These are phyloP conservation scores for Coemansia sp. DNA, from an alignment of 192 early-diverging fungal species.

Conservation along the genomic window DNA sequence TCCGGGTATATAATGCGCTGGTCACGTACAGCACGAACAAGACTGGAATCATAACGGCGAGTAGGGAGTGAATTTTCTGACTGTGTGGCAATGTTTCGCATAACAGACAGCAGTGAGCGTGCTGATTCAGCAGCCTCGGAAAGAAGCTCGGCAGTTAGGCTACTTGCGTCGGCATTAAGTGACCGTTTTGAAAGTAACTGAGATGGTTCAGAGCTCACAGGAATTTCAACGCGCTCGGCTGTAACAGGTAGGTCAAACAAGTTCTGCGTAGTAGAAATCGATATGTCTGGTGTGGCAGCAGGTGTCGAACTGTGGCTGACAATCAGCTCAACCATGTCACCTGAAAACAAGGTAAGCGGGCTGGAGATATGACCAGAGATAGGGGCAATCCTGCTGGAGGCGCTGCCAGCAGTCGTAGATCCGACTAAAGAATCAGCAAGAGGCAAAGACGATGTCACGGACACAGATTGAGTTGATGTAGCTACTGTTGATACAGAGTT, in stretches of 20 bases:
- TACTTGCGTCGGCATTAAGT: not conserved
- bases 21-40: not conserved
- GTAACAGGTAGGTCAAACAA: not conserved
- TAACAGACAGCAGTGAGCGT: conserved; percentile 24
- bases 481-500: not conserved
- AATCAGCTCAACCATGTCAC: conserved; percentile 20
- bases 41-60: conserved; percentile 9
- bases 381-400: not conserved
- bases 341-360: conserved; percentile 12
- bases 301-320: conserved; percentile 10
- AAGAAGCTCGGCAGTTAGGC: not conserved
- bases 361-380: conserved; percentile 4
- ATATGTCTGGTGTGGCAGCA: not conserved
- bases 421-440: not conserved
- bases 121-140: conserved; percentile 19
- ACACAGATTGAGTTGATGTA: not conserved
- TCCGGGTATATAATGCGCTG: conserved; percentile 20
- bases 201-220: not conserved
- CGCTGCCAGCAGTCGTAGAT: not conserved
- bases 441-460: not conserved
- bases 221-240: not conserved
- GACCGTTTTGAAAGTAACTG: conserved; percentile 4
- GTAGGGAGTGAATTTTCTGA: conserved; percentile 12
- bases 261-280: not conserved
- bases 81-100: conserved; percentile 26